Conservation (phyloP, 2,329 filamentous ascomycete genomes). For the Alternaria hordeiaustralica region DNA sequence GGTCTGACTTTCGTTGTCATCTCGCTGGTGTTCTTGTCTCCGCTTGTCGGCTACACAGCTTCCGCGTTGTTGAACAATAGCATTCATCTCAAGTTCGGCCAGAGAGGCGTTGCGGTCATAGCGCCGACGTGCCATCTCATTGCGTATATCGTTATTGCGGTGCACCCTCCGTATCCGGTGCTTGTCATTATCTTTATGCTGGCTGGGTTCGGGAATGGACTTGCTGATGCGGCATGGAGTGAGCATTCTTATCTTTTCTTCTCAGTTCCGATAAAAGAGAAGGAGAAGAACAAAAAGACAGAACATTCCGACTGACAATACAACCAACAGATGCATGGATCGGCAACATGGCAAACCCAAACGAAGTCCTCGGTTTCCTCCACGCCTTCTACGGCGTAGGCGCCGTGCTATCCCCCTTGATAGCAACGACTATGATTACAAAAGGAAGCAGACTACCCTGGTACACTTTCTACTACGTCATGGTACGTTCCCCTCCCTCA, state of each 20-base stretch:
- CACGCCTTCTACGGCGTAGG: conserved; percentile 77
- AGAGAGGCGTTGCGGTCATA: conserved; percentile 73
- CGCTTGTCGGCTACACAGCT: conserved; percentile 68
- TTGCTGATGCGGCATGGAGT: conserved; percentile 66
- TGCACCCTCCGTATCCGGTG: conserved; percentile 73
- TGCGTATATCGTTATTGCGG: conserved; percentile 68
- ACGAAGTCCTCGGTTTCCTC: conserved; percentile 75
- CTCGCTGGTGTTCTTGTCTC: conserved; percentile 71
- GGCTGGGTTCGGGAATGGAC: conserved; percentile 73
- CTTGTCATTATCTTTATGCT: conserved; percentile 70
- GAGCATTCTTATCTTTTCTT: neutral
- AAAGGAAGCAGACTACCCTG: conserved; percentile 64
- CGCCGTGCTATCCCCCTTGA: conserved; percentile 70
- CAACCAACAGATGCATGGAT: conserved; percentile 57
- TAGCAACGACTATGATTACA: conserved; percentile 76
- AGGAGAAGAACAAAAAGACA: neutral
- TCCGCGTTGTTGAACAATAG: conserved; percentile 70
- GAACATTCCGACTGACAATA: neutral
- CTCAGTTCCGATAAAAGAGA: neutral
- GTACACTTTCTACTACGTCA: conserved; percentile 79
- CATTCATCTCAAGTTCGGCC: conserved; percentile 70
- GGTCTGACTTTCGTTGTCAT: conserved; percentile 66
- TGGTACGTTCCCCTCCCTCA: conserved; percentile 58
- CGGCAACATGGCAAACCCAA: conserved; percentile 75
- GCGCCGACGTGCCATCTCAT: conserved; percentile 68